A percentile compares a stretch with the other conserved stretches of the same genome.
These are phyloP conservation scores for Takashimella koratensis DNA, from an alignment of 1,284 basidiomycete genomes.

Conservation along the genomic window DNA sequence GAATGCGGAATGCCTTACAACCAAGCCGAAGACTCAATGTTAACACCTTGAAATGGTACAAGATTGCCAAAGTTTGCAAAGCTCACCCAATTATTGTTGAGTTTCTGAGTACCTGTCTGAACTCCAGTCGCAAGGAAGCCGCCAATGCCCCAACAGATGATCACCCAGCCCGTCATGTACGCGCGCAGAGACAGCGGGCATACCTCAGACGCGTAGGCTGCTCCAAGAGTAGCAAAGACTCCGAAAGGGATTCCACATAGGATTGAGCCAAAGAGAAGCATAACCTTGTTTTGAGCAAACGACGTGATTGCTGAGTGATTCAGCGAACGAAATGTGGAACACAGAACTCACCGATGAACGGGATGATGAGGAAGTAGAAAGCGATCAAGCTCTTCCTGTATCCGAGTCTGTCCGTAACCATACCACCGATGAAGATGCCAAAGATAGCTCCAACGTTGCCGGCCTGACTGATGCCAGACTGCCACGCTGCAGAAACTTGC, in stretches of 20 bases:
- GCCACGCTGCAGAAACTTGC: constrained; percentile 31
- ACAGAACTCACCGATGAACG: too few relatives aligned
- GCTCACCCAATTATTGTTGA: too few relatives aligned
- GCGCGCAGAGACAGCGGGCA: constrained; percentile 29
- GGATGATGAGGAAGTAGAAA: too few relatives aligned
- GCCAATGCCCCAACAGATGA: constrained; percentile 40
- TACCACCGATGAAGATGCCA: constrained; percentile 40
- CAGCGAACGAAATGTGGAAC: constrained; percentile 42
- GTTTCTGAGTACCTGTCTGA: too few relatives aligned
- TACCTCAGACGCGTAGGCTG: constrained; percentile 32
- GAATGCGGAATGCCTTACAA: too few relatives aligned
- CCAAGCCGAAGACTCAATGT: too few relatives aligned
- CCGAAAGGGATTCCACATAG: constrained; percentile 33
- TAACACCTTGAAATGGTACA: too few relatives aligned
- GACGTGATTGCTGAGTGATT: constrained; percentile 44
- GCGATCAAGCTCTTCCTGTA: too few relatives aligned
- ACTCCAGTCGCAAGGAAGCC: constrained; percentile 43
- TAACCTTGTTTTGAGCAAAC: constrained; percentile 33
- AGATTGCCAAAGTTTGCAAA: too few relatives aligned
- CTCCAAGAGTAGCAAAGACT: constrained; percentile 22
- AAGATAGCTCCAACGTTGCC: constrained; percentile 37
- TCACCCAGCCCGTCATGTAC: constrained; percentile 26
- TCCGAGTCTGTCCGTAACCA: constrained; percentile 36
- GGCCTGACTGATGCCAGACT: constrained; percentile 26
- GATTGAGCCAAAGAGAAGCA: constrained; percentile 36